Evolutionary conservation across 2,329 filamentous ascomycete genomes (phyloP).

Genomic region (Colletotrichum sp.): DNA sequence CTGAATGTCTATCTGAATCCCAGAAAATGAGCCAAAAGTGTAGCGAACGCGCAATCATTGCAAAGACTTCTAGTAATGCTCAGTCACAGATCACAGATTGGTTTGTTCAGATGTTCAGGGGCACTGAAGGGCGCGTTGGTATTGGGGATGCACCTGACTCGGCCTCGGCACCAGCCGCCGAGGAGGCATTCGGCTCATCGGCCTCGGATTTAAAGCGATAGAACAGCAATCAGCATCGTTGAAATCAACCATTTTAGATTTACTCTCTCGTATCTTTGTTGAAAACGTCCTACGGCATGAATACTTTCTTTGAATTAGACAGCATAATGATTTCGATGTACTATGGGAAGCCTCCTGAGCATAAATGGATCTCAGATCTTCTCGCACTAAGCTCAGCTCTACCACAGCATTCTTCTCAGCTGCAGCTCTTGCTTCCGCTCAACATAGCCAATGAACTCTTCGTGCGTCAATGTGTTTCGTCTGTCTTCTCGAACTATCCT

Average conservation of each 20-base stretch:
- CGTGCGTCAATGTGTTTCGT: neutral
- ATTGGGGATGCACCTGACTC: neutral
- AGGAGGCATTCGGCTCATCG: neutral
- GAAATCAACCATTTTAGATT: neutral
- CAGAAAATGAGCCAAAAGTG: neutral
- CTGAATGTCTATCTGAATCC: constrained; percentile 28
- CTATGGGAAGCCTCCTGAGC: neutral
- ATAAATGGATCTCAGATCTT: neutral
- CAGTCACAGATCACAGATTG: neutral
- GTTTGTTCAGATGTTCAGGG: neutral
- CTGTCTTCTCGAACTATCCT: neutral
- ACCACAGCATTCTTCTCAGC: neutral
- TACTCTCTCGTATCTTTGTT: neutral
- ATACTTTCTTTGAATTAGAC: neutral
- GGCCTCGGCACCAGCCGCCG: neutral
- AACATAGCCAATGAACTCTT: neutral
- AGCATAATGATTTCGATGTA: neutral
- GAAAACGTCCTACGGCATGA: neutral
- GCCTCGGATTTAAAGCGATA: neutral
- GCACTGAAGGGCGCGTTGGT: neutral
- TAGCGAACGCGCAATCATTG: neutral
- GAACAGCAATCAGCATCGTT: neutral
- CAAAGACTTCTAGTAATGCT: rapidly evolving
- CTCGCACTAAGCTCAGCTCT: neutral
- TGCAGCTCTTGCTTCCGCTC: neutral